Evolutionary conservation across 2,329 filamentous ascomycete genomes (phyloP), one percentile per base, ranked within the genome.

Genomic region (Sarocladium oryzae): DNA sequence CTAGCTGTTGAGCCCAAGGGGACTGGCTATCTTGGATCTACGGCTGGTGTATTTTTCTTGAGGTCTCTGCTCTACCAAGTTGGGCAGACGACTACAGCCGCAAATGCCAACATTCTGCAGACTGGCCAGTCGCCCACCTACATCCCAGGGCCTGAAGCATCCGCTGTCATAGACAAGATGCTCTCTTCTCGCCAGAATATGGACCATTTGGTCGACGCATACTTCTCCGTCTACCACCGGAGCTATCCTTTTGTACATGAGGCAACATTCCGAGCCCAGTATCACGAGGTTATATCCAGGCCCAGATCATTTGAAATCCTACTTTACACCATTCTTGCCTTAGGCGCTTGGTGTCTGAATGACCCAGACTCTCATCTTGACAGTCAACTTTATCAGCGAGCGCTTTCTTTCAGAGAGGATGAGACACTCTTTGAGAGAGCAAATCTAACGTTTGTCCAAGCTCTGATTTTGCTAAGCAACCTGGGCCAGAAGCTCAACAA

Each of bases 161-260:
- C 58, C 1, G 53, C 53, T 9, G 56, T 52, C 1, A 53, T 64
- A 9, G 55, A 56, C 2, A 37, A 57, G 5, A 55, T 55, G 2
- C 43, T 62, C 8, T 58, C 57, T 1, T 63, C 63, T 1, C 54
- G 56, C 1, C 56, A 62, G 18, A 58, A 65, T 9, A 56, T 59
- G 24, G 55, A 55, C 16, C 54, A 48, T 18, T 55, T 63, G 18
- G 62, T 70, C 4, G 63, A 69, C 41, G 62, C 65, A 3, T 76
- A 74, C 54, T 76, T 76, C 52, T 57, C 60, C 2, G 56, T 68
- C n/a, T 74, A 73, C 53, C 71, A 76, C 55, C 56, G 65, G 8
- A 66, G 66, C 3, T 75, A 74, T 50, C 74, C 73, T 0, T 66
- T 75, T 24, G 56, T 76, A 2, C 71, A 76, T 53, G 73, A 75